phyloP scores from a whole-genome alignment of 2,329 filamentous ascomycete species.

The Aspergillus candidus region DNA sequence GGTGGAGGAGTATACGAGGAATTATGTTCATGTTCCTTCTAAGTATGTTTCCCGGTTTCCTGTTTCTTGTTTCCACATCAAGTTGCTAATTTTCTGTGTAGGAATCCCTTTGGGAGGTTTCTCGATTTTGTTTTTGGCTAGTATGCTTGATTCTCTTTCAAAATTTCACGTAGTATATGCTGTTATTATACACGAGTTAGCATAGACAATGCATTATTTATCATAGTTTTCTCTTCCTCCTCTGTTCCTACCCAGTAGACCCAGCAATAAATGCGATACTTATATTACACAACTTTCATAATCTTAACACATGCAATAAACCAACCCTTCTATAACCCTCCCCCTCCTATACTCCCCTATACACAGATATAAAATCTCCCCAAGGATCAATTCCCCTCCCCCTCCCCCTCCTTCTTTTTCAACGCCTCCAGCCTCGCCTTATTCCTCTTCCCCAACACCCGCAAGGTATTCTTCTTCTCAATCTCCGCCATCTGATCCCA shows the following conservation, averaged over 20 bases:
- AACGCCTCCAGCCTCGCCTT: conserved; percentile 55
- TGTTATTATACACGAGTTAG: not conserved
- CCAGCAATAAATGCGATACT: no score
- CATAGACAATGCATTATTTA: no score
- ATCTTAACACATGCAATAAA: not conserved
- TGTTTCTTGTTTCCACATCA: not conserved
- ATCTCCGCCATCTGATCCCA: conserved; percentile 66
- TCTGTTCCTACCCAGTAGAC: no score
- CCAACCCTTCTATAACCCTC: not conserved
- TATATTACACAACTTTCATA: not conserved
- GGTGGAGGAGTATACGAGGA: conserved; percentile 62
- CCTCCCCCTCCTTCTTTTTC: conserved; percentile 30
- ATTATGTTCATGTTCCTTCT: conserved; percentile 51
- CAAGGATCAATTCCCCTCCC: conserved; percentile 1
- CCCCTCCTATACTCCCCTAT: not conserved
- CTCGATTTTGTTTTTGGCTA: conserved; percentile 17
- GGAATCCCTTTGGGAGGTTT: conserved; percentile 20
- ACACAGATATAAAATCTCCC: not conserved
- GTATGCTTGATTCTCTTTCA: not conserved
- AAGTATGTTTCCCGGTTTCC: conserved; percentile 38
- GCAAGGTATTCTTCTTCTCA: conserved; percentile 61
- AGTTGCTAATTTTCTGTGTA: conserved; percentile 10
- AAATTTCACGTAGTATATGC: not conserved
- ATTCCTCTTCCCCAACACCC: conserved; percentile 64
- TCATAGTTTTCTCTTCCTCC: no score